phyloP scores from a whole-genome alignment of 768 basidiomycete genomes.

The Neoboletus subvelutipes region DNA sequence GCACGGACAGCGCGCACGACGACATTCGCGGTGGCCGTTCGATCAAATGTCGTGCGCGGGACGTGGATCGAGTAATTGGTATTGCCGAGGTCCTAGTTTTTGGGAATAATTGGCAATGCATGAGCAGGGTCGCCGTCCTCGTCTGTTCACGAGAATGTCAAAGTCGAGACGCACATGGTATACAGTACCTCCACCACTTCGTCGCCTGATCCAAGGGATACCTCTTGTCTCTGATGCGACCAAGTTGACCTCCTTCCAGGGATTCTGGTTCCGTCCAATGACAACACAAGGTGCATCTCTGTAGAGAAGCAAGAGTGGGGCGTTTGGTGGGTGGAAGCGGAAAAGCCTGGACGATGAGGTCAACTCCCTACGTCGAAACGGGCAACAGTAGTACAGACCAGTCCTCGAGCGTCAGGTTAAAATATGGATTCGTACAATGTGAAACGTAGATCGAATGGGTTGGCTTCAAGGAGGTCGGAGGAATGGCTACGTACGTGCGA shows the following conservation, averaged over 20 bases:
- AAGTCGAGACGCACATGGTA: slow-evolving; percentile 71
- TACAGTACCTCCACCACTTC: slow-evolving; percentile 94
- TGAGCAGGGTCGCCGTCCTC: background rate
- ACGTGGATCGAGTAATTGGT: slow-evolving; percentile 96
- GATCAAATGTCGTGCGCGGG: slow-evolving; percentile 76
- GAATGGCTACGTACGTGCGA: slow-evolving; percentile 16
- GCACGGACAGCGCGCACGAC: slow-evolving; percentile 72
- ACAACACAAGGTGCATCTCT: slow-evolving; percentile 87
- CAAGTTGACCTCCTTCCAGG: slow-evolving; percentile 96
- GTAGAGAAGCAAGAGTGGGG: slow-evolving; percentile 83
- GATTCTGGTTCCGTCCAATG: slow-evolving; percentile 95
- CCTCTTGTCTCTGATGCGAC: slow-evolving; percentile 46
- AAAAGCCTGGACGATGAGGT: slow-evolving; percentile 59
- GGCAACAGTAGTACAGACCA: slow-evolving; percentile 51
- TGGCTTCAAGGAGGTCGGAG: slow-evolving; percentile 29
- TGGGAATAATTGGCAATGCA: background rate
- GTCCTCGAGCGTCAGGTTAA: slow-evolving; percentile 89
- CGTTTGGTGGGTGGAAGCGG: slow-evolving; percentile 62
- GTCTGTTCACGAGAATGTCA: background rate
- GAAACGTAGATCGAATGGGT: slow-evolving; percentile 69
- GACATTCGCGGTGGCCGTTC: slow-evolving; percentile 74
- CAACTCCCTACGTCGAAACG: slow-evolving; percentile 28
- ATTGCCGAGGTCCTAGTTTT: slow-evolving; percentile 87
- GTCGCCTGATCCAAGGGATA: slow-evolving; percentile 78
- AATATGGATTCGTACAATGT: slow-evolving; percentile 75